Evolutionary conservation across 306 rosid species (phyloP).

Genomic region (Gastrolobium bilobum): DNA sequence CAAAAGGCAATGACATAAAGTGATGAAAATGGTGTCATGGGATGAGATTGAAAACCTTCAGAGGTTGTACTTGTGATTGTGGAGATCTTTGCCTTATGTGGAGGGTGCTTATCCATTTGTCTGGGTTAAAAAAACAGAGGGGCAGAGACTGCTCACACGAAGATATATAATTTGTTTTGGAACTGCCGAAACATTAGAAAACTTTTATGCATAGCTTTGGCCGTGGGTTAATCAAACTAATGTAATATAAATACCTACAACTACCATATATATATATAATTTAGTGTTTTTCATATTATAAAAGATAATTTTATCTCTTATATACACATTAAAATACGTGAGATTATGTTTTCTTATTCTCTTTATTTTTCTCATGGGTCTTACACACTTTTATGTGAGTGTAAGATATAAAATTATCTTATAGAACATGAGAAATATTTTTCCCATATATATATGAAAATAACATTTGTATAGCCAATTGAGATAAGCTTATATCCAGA

Average conservation of each 20-base stretch:
- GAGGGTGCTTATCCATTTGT: constrained; percentile 29
- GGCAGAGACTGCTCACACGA: neutral
- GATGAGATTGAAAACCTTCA: constrained; percentile 34
- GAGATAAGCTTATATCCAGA: no score
- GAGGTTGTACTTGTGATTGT: constrained; percentile 33
- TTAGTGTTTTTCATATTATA: no score
- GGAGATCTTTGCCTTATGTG: constrained; percentile 36
- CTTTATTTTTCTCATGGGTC: no score
- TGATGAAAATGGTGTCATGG: neutral
- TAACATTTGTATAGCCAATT: no score
- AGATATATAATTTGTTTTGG: neutral
- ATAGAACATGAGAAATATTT: no score
- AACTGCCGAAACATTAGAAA: neutral
- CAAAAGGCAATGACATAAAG: neutral
- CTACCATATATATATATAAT: no score
- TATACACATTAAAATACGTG: no score
- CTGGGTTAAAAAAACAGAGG: neutral
- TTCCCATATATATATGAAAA: no score
- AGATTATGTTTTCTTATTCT: no score
- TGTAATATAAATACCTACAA: neutral
- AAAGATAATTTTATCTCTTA: no score
- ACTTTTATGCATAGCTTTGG: neutral
- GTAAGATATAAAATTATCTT: no score
- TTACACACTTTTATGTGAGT: no score
- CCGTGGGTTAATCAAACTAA: constrained; percentile 20